These are phyloP conservation scores for Lactarius akahatsu DNA, from an alignment of 768 basidiomycete species.

Conservation along the genomic window DNA sequence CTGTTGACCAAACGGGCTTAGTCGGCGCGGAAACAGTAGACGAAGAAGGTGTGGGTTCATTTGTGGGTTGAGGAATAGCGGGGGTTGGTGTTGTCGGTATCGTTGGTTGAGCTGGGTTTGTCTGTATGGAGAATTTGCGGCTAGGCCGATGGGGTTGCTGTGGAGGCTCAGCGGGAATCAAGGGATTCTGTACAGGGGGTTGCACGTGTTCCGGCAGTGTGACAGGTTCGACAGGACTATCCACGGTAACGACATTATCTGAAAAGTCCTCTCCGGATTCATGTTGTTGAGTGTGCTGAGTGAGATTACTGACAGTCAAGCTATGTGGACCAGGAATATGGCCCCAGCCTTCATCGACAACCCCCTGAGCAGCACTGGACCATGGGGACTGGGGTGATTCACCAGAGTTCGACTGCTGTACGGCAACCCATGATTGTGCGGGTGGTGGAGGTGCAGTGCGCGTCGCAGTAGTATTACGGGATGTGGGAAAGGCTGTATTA, in stretches of 20 bases:
- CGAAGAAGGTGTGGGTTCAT: constrained; percentile 30
- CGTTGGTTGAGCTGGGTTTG: constrained; percentile 28
- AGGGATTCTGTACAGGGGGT: constrained; percentile 1
- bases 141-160: constrained; percentile 29
- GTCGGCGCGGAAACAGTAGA: constrained; percentile 33
- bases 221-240: constrained; percentile 24
- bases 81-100: constrained; percentile 21
- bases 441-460: constrained; percentile 28
- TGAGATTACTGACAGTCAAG: constrained; percentile 57
- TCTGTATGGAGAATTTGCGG: constrained; percentile 20
- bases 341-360: constrained; percentile 50
- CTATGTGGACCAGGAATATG: constrained; percentile 44
- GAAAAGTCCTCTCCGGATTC: constrained; percentile 37
- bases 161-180: constrained; percentile 30
- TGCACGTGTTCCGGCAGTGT: constrained; percentile 30
- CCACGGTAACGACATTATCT: constrained; percentile 27
- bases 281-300: constrained; percentile 57
- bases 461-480: constrained; percentile 26
- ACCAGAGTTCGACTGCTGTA: constrained; percentile 19
- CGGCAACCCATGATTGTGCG: constrained; percentile 25
- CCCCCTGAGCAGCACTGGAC: constrained; percentile 49
- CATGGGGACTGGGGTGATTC: constrained; percentile 49
- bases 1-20: constrained; percentile 66
- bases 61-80: constrained; percentile 25
- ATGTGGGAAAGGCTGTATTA: constrained; percentile 22